phyloP scores from a whole-genome alignment of 163 green algal species.

The Chlamydomonas reinhardtii region DNA sequence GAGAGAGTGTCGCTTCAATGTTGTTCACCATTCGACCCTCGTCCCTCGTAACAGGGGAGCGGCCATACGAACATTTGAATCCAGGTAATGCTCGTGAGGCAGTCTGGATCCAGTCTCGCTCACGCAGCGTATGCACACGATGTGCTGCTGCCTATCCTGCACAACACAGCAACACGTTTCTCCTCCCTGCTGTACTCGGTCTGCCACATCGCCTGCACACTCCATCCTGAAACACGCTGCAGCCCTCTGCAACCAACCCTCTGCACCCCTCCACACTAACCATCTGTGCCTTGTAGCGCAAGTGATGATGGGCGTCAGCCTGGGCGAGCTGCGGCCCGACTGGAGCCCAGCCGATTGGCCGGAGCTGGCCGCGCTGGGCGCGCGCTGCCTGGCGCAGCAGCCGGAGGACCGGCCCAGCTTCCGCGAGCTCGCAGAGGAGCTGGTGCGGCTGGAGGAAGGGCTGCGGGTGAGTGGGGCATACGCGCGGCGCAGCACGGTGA shows the following conservation, averaged over 20 bases:
- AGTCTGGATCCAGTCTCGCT: too few relatives aligned
- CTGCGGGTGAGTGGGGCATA: neutral
- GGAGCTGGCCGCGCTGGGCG: conserved; percentile 4
- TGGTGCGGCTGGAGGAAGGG: neutral
- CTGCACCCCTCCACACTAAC: too few relatives aligned
- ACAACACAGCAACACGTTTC: too few relatives aligned
- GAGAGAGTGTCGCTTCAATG: too few relatives aligned
- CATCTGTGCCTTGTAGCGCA: neutral
- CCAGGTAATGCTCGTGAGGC: neutral
- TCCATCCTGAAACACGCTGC: too few relatives aligned
- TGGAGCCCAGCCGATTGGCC: conserved; percentile 1
- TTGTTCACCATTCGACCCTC: too few relatives aligned
- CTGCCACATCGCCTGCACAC: neutral
- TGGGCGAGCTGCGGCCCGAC: neutral
- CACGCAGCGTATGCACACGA: too few relatives aligned
- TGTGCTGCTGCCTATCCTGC: neutral
- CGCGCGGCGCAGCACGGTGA: too few relatives aligned
- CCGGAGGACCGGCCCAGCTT: neutral
- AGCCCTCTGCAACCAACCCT: too few relatives aligned
- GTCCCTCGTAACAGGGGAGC: neutral
- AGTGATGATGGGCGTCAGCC: conserved; percentile 3
- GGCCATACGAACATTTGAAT: neutral
- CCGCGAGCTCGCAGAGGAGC: neutral
- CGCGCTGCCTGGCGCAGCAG: neutral
- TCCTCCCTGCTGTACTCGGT: too few relatives aligned